Base-by-base conservation (phyloP, 176 grass and related monocot genomes). In the Zea luxurians region DNA sequence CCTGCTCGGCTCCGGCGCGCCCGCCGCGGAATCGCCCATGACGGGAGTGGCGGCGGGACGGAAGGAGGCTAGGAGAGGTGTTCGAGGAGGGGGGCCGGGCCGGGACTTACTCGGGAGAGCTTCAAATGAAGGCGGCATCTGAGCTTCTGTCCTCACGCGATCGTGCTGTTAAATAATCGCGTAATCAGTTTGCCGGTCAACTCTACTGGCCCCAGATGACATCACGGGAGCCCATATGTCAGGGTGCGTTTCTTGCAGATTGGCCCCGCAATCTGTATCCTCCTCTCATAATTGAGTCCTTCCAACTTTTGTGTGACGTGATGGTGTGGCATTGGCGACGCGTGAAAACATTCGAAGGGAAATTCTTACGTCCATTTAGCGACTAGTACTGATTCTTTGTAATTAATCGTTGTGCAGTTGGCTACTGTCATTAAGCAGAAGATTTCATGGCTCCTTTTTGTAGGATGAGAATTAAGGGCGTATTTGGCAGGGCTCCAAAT, bases 51-150 rank as follows among this genome's bases (percentile, higher is more conserved):
- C 63, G 63, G 76, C 41, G 47, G 75, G 8, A 5, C 18, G 40
- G 37, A 70, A 59, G 47, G 37, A 70, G 65, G 47, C n/a, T 59
- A 11, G 57, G 18, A 8, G 70, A 74, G 35, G 13, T 21, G 73
- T 78, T n/a, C n/a, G n/a, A n/a, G n/a, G n/a, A n/a, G n/a, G n/a
- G n/a, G n/a, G n/a, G n/a, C n/a, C n/a, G n/a, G n/a, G n/a, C n/a
- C n/a, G n/a, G n/a, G n/a, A n/a, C n/a, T n/a, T n/a, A n/a, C n/a
- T n/a, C n/a, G n/a, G n/a, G n/a, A n/a, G n/a, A n/a, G 78, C 77
- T 89, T 89, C 82, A 89, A 89, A 81, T n/a, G 60, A 41, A 85
- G 82, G 87, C 72, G 72, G 87, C 77, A 70, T 75, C 64, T 41
- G 83, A 37, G 70, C 48, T 70, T 41, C 50, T 80, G 13, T 64